Base-by-base conservation (phyloP, 208 protist species). In the Trypanosomatidae sp. region DNA sequence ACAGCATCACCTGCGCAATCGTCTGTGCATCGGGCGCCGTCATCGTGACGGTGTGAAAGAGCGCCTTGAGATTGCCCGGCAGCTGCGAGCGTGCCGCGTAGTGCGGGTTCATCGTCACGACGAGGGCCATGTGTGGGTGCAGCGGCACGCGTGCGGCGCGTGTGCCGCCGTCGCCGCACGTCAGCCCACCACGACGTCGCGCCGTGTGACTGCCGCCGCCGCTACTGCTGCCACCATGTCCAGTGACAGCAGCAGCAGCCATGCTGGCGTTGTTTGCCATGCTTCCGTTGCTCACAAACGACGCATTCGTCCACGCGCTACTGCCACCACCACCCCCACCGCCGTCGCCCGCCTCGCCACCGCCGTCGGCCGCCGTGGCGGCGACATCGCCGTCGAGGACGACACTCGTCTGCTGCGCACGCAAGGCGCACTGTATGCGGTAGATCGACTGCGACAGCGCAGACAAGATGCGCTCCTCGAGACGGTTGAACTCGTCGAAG, bases 401-500 rank as follows among this genome's bases (percentile, higher is more conserved):
- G 3, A 98, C 85, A n/a, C 82, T 57, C 6, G 22, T 16, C 8
- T 46, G 56, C 22, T 61, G 59, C 3, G 52, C 56, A 21, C 73
- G 61, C 18, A 98, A 69, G 0, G 86, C 74, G 13, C 89, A 66
- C 64, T 99, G 98, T 38, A 99, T 99, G 25, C 80, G 81, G 57
- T 98, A 94, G 44, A 99, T 98, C 63, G 99, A 97, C 65, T 99
- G 97, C 25, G 97, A 99, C 10, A 99, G 96, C 8, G 98, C 97
- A 8, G 97, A 99, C 18, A 99, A 74, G 48, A 99, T 99, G 47
- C 94, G 79, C 75, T 99, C 97, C 56, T 99, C 95, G 0, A 99
- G 80, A 33, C 98, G 89, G 64, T 99, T 99, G 74, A 99, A 99
- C 79, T 99, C 98, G 74, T 99, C 98, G 65, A 99, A 99, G 77